Conservation (phyloP, 2,329 filamentous ascomycete species). For the Aspergillus neoniger region DNA sequence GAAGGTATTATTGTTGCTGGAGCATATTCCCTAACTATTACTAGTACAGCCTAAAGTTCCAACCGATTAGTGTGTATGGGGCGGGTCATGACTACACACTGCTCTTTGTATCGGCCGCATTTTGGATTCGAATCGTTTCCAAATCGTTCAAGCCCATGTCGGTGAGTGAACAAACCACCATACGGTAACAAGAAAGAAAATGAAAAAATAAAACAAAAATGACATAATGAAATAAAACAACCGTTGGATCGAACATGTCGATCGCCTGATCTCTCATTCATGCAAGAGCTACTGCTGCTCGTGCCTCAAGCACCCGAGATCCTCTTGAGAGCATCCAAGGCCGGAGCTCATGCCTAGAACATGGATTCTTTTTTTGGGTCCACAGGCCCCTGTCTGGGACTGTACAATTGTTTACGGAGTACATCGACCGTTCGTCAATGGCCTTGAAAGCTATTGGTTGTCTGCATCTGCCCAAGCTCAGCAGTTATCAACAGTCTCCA, state of each 20-base stretch:
- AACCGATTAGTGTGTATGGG: not conserved
- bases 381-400: slow-evolving; percentile 17
- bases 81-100: slow-evolving; percentile 1
- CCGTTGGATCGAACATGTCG: slow-evolving; percentile 29
- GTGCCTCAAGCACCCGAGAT: slow-evolving; percentile 26
- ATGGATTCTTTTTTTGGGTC: slow-evolving; percentile 19
- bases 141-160: slow-evolving; percentile 22
- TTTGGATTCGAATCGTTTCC: slow-evolving; percentile 16
- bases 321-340: slow-evolving; percentile 16
- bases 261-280: slow-evolving; percentile 32
- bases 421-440: slow-evolving; percentile 18
- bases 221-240: slow-evolving; percentile 14
- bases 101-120: slow-evolving; percentile 18
- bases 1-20: slow-evolving; percentile 16
- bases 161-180: slow-evolving; percentile 29
- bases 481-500: slow-evolving; percentile 31
- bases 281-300: slow-evolving; percentile 26
- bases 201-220: too few species aligned
- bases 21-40: not conserved
- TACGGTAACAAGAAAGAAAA: not conserved
- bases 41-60: slow-evolving; percentile 11
- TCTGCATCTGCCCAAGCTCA: slow-evolving; percentile 29
- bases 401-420: slow-evolving; percentile 8
- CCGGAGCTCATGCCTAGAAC: slow-evolving; percentile 22
- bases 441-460: slow-evolving; percentile 25